A percentile compares a stretch with the other conserved stretches of the same genome.
Evolutionary conservation across 257 asterid species (phyloP).

Genomic region (Dorcoceras hygrometricum): DNA sequence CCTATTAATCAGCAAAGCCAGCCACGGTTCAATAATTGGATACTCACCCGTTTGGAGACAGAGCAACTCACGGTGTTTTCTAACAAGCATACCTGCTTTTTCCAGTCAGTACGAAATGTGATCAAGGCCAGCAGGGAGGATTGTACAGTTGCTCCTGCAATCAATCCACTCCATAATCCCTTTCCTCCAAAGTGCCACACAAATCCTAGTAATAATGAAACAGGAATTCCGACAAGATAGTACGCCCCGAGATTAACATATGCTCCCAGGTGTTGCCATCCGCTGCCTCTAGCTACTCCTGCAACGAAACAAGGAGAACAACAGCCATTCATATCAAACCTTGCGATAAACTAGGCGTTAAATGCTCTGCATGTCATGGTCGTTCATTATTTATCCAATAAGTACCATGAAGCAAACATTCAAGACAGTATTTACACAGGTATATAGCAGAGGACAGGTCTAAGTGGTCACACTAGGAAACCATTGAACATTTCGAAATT

Average conservation of each 20-base stretch:
- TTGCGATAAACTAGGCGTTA: not conserved
- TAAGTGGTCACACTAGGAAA: too few relatives aligned
- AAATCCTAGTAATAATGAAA: slow-evolving; percentile 64
- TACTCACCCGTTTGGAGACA: not conserved
- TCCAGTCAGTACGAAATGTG: slow-evolving; percentile 66
- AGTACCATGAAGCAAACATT: too few relatives aligned
- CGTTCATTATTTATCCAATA: too few relatives aligned
- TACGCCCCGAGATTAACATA: slow-evolving; percentile 73
- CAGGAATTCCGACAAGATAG: slow-evolving; percentile 74
- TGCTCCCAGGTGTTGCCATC: slow-evolving; percentile 91
- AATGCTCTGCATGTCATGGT: too few relatives aligned
- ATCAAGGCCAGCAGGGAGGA: slow-evolving; percentile 41
- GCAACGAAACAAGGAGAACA: not conserved
- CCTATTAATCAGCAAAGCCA: slow-evolving; percentile 28
- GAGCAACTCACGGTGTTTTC: not conserved
- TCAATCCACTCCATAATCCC: slow-evolving; percentile 82
- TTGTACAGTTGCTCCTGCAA: slow-evolving; percentile 61
- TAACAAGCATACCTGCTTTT: slow-evolving; percentile 47
- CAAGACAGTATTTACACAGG: too few relatives aligned
- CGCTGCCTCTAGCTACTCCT: slow-evolving; percentile 89
- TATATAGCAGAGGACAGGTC: too few relatives aligned
- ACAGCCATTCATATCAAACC: not conserved
- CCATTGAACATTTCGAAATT: too few relatives aligned
- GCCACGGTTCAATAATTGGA: not conserved
- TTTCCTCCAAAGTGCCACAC: slow-evolving; percentile 48